Percentiles rank a stretch among this genome's conserved stretches.
Conservation (phyloP, 305 asterid genomes). For the Fraxinus sp. region DNA sequence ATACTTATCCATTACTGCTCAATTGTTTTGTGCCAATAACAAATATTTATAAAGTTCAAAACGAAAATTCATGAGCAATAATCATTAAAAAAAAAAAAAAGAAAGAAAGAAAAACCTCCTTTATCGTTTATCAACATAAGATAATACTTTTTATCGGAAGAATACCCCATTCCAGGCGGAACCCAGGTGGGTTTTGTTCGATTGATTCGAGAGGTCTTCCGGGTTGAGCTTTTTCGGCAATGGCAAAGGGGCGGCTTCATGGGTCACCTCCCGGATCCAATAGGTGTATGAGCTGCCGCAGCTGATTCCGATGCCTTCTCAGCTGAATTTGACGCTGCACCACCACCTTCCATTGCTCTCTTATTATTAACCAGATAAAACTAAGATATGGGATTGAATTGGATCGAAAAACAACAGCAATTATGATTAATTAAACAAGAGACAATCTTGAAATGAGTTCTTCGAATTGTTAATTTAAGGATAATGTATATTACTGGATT, state of each 20-base stretch:
- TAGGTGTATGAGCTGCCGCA: slow-evolving; percentile 56
- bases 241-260: slow-evolving; percentile 87
- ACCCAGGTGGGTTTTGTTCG: slow-evolving; percentile 63
- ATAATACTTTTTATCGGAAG: not conserved
- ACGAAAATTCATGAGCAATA: not conserved
- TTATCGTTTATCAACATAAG: not conserved
- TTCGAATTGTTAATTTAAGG: not conserved
- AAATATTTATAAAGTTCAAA: not conserved
- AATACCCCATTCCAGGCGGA: slow-evolving; percentile 87
- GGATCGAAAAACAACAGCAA: not conserved
- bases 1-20: not conserved
- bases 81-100: not conserved
- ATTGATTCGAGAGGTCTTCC: slow-evolving; percentile 39
- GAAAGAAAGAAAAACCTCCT: not conserved
- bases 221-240: slow-evolving; percentile 72
- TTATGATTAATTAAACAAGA: not conserved
- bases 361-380: not conserved
- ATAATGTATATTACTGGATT: not conserved
- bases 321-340: slow-evolving; percentile 45
- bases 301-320: slow-evolving; percentile 47
- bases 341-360: slow-evolving; percentile 52
- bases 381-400: not conserved
- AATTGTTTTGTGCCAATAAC: not conserved
- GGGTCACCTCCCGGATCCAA: slow-evolving; percentile 73
- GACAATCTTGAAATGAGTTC: not conserved